Conservation (phyloP, 2,329 filamentous ascomycete genomes). For the Alternaria viburni region DNA sequence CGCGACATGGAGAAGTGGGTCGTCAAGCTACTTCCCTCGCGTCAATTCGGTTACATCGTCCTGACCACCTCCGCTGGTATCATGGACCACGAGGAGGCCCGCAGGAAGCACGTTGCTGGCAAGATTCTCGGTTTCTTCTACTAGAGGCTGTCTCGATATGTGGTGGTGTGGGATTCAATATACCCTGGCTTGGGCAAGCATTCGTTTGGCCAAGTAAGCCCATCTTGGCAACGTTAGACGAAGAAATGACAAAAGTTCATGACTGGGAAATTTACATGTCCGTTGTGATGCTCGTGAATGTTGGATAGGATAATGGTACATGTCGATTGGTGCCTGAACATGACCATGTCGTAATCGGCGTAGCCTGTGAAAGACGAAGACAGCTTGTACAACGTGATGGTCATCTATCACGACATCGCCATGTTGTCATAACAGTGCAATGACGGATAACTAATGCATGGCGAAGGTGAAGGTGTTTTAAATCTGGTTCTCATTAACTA, state of each 20-base stretch:
- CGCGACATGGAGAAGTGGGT: constrained; percentile 99
- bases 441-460: neutral
- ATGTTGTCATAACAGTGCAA: neutral
- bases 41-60: constrained; percentile 99
- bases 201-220: constrained; percentile 33
- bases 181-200: constrained; percentile 36
- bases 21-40: constrained; percentile 96
- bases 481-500: constrained; percentile 13
- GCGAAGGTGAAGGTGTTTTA: neutral
- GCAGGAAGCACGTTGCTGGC: constrained; percentile 97
- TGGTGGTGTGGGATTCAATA: constrained; percentile 33
- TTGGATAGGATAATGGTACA: neutral
- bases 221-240: constrained; percentile 38
- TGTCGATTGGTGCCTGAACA: neutral
- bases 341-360: neutral
- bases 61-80: constrained; percentile 99
- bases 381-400: too few relatives aligned
- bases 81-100: constrained; percentile 99
- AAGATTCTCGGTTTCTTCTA: constrained; percentile 99
- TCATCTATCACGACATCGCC: neutral
- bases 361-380: neutral
- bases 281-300: neutral
- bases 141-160: constrained; percentile 59
- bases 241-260: constrained; percentile 39
- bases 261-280: constrained; percentile 8